These are phyloP conservation scores for Aspergillus ellipticus DNA, from an alignment of 495 filamentous ascomycete species.

Conservation along the genomic window DNA sequence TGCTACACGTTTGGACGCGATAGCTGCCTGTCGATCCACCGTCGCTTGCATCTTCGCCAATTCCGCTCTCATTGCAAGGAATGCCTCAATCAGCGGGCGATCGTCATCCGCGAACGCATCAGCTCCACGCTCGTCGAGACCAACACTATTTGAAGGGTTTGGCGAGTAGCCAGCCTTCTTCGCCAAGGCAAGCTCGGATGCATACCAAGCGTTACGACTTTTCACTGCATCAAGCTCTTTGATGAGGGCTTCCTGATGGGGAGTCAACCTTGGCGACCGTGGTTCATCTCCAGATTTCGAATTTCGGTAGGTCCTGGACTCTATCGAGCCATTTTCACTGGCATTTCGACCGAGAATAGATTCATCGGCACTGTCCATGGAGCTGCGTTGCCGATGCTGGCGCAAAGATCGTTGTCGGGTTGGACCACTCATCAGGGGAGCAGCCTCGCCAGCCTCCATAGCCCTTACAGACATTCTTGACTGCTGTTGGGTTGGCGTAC, in stretches of 20 bases:
- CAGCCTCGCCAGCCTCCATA: conserved; percentile 49
- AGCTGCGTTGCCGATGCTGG: conserved; percentile 39
- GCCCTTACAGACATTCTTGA: conserved; percentile 40
- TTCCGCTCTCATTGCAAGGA: conserved; percentile 84
- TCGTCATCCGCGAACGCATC: conserved; percentile 88
- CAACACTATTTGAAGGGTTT: conserved; percentile 65
- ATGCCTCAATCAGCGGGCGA: conserved; percentile 84
- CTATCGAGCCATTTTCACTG: conserved; percentile 43
- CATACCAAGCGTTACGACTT: conserved; percentile 93
- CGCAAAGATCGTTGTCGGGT: conserved; percentile 43
- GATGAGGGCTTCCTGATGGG: conserved; percentile 54
- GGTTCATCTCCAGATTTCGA: conserved; percentile 43
- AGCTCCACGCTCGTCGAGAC: conserved; percentile 68
- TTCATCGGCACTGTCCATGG: conserved; percentile 45
- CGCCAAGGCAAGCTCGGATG: conserved; percentile 87
- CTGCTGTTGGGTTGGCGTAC: conserved; percentile 56
- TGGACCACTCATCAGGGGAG: conserved; percentile 40
- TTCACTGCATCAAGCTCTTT: conserved; percentile 81
- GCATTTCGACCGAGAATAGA: conserved; percentile 40
- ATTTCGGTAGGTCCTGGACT: conserved; percentile 38
- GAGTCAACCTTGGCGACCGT: conserved; percentile 41
- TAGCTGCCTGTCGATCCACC: conserved; percentile 77
- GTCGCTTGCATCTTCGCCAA: conserved; percentile 72
- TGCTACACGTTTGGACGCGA: conserved; percentile 83
- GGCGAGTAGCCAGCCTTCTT: conserved; percentile 81